These are phyloP conservation scores for Rhynchosporium graminicola DNA, from an alignment of 2,329 filamentous ascomycete species.

Conservation along the genomic window DNA sequence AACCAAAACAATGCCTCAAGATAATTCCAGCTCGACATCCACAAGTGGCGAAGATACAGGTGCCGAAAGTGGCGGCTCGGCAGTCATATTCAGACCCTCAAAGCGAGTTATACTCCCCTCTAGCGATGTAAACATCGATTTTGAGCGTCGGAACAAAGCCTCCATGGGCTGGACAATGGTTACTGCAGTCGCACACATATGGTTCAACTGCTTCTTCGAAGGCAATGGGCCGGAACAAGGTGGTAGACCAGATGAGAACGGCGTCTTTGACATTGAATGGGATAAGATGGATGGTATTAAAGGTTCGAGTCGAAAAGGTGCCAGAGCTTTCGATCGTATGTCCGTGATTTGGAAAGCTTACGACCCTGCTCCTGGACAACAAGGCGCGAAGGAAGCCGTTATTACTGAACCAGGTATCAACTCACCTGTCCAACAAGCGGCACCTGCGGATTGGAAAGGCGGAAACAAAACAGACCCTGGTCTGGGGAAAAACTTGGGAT, in stretches of 20 bases:
- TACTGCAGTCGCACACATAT: slow-evolving; percentile 89
- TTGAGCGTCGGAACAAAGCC: slow-evolving; percentile 82
- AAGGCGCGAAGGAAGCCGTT: slow-evolving; percentile 42
- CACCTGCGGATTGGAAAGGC: slow-evolving; percentile 72
- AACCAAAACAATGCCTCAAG: background rate
- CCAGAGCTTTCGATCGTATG: slow-evolving; percentile 76
- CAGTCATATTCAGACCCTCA: slow-evolving; percentile 75
- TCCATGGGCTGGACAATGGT: slow-evolving; percentile 84
- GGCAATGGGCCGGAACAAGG: slow-evolving; percentile 70
- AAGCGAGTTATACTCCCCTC: slow-evolving; percentile 70
- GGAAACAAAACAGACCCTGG: slow-evolving; percentile 49
- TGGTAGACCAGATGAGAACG: slow-evolving; percentile 67
- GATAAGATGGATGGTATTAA: slow-evolving; percentile 92
- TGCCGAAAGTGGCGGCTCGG: slow-evolving; percentile 62
- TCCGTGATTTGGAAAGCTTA: slow-evolving; percentile 77
- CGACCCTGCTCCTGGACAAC: slow-evolving; percentile 33
- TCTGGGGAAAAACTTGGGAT: slow-evolving; percentile 64
- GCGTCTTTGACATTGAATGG: slow-evolving; percentile 72
- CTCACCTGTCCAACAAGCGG: slow-evolving; percentile 69
- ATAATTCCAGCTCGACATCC: slow-evolving; percentile 14
- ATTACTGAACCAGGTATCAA: slow-evolving; percentile 66
- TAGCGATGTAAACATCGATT: slow-evolving; percentile 86
- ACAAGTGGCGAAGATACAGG: slow-evolving; percentile 39
- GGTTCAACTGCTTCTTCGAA: slow-evolving; percentile 96
- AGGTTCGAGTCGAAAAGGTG: slow-evolving; percentile 80